Percentiles rank a stretch among this genome's conserved stretches.
phyloP scores from a whole-genome alignment of 2,329 filamentous ascomycete species.

The Xylariaceae sp. region DNA sequence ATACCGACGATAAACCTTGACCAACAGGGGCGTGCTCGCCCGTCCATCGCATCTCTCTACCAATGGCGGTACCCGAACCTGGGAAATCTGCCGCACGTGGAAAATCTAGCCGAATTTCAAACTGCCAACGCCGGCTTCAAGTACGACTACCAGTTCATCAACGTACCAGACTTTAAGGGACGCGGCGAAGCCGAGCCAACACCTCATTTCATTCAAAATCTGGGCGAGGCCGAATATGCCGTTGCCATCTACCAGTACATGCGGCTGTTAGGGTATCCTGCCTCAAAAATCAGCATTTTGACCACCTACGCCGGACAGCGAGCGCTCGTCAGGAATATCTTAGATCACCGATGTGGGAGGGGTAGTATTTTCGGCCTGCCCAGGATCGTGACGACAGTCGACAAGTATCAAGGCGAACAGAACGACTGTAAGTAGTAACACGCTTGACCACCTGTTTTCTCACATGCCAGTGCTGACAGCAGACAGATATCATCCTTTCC shows the following conservation, averaged over 20 bases:
- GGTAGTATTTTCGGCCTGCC: slow-evolving; percentile 85
- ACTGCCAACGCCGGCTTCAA: slow-evolving; percentile 85
- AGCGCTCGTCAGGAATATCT: slow-evolving; percentile 79
- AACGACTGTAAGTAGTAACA: slow-evolving; percentile 76
- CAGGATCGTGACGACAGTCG: slow-evolving; percentile 84
- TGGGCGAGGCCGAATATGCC: slow-evolving; percentile 94
- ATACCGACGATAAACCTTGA: slow-evolving; percentile 89
- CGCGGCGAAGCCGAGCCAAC: slow-evolving; percentile 81
- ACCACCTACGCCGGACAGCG: slow-evolving; percentile 91
- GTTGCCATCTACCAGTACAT: slow-evolving; percentile 97
- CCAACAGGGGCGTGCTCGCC: slow-evolving; percentile 84
- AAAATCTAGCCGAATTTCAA: slow-evolving; percentile 62
- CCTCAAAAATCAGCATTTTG: slow-evolving; percentile 74
- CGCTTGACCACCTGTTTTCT: neutral
- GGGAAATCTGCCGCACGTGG: slow-evolving; percentile 69
- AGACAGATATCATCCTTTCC: slow-evolving; percentile 82
- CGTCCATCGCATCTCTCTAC: slow-evolving; percentile 82
- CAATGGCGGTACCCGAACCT: slow-evolving; percentile 85
- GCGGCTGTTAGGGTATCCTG: slow-evolving; percentile 88
- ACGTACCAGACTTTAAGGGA: slow-evolving; percentile 89
- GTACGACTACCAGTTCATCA: slow-evolving; percentile 94
- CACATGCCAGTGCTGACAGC: neutral
- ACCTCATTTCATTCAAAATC: slow-evolving; percentile 91
- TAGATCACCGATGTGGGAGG: slow-evolving; percentile 73
- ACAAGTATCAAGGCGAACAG: slow-evolving; percentile 98